Evolutionary conservation across 139 green algal species (phyloP).

Genomic region (Desmodesmus armatus): DNA sequence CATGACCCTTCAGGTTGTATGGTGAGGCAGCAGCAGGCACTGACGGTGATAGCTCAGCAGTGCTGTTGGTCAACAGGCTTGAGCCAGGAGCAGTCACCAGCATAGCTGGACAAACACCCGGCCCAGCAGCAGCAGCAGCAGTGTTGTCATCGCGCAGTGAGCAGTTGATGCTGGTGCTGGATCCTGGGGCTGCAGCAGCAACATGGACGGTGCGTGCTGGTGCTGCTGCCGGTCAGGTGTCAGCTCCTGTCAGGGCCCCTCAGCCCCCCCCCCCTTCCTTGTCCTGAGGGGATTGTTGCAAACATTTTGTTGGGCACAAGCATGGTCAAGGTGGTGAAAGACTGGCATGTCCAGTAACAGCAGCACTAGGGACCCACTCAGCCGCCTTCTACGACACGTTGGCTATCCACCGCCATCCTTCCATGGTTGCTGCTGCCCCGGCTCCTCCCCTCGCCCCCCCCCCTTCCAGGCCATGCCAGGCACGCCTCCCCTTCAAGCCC

Average conservation of each 20-base stretch:
- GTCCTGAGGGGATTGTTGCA: too few species aligned
- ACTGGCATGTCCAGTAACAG: too few species aligned
- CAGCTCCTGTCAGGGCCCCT: too few species aligned
- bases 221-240: not conserved
- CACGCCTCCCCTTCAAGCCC: not conserved
- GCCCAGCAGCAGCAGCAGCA: not conserved
- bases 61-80: not conserved
- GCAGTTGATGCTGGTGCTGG: constrained; percentile 11
- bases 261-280: too few species aligned
- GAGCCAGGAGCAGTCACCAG: not conserved
- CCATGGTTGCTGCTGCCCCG: not conserved
- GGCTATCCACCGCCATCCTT: too few species aligned
- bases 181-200: not conserved
- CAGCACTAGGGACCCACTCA: too few species aligned
- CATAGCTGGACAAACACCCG: not conserved
- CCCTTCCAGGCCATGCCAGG: constrained; percentile 13
- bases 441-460: not conserved
- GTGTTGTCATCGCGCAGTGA: too few species aligned
- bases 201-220: not conserved
- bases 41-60: not conserved
- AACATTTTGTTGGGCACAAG: too few species aligned
- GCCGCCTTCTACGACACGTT: too few species aligned
- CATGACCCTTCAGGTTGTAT: constrained; percentile 4
- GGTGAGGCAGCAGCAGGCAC: constrained; percentile 22
- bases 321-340: too few species aligned